A percentile compares a stretch with the other conserved stretches of the same genome.
phyloP scores from a whole-genome alignment of 345 rosid species.

The Excoecaria cochinchinensis region DNA sequence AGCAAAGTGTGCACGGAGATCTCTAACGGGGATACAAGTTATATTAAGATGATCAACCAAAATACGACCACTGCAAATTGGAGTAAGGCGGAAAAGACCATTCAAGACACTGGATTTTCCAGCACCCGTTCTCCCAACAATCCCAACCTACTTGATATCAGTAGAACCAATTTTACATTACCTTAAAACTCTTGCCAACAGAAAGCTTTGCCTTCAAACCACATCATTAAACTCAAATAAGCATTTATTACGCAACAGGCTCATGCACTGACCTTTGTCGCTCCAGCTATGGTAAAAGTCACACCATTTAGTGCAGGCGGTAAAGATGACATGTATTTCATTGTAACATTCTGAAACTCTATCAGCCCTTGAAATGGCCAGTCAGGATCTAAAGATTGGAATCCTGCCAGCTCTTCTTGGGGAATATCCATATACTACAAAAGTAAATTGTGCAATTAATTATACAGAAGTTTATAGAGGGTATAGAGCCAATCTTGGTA shows the following conservation, averaged over 20 bases:
- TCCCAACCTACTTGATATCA: constrained; percentile 60
- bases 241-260: not conserved
- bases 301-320: constrained; percentile 65
- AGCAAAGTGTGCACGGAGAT: constrained; percentile 68
- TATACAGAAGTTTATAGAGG: not conserved
- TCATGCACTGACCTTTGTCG: constrained; percentile 54
- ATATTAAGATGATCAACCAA: constrained; percentile 72
- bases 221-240: constrained; percentile 12
- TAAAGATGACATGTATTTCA: constrained; percentile 71
- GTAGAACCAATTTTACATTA: constrained; percentile 5
- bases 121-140: constrained; percentile 93
- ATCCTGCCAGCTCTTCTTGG: constrained; percentile 64
- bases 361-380: constrained; percentile 79
- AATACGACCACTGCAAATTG: constrained; percentile 59
- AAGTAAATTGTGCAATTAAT: constrained; percentile 19
- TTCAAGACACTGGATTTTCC: constrained; percentile 91
- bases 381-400: constrained; percentile 40
- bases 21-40: constrained; percentile 60
- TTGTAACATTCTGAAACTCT: constrained; percentile 69
- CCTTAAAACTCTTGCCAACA: not conserved
- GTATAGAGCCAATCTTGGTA: constrained; percentile 20
- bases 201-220: not conserved
- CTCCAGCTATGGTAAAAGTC: constrained; percentile 62
- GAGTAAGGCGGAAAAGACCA: constrained; percentile 77
- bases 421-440: constrained; percentile 85